Conservation (phyloP, 2,329 filamentous ascomycete genomes). For the Zopfia rhizophila region DNA sequence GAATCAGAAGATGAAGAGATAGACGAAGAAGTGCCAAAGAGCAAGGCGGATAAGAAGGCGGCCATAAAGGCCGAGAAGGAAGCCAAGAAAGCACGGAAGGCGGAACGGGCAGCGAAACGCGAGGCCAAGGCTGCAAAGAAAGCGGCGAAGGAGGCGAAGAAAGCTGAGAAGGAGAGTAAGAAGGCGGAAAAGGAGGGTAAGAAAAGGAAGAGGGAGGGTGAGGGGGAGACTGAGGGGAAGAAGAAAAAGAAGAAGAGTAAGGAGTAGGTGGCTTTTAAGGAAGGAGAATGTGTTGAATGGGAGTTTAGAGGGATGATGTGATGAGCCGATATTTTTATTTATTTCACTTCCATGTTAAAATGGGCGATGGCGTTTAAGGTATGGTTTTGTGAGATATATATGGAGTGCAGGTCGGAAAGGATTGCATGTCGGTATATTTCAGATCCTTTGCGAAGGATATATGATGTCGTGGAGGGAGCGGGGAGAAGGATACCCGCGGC, state of each 20-base stretch:
- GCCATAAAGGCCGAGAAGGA: conserved; percentile 55
- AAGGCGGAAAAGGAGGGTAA: conserved; percentile 66
- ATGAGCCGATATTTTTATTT: too few relatives aligned
- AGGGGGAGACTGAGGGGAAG: conserved; percentile 69
- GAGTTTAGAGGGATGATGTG: not conserved
- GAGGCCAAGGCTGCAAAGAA: conserved; percentile 64
- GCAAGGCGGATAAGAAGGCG: conserved; percentile 49
- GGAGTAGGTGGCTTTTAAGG: conserved; percentile 35
- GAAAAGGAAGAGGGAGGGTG: conserved; percentile 60
- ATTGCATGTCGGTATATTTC: too few relatives aligned
- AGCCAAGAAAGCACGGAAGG: conserved; percentile 57
- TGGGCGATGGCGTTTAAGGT: conserved; percentile 8
- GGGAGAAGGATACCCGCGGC: conserved; percentile 12
- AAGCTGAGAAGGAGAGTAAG: conserved; percentile 56
- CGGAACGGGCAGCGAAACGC: conserved; percentile 50
- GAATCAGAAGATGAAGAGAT: conserved; percentile 48
- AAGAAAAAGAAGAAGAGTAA: conserved; percentile 71
- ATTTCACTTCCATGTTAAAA: conserved; percentile 10
- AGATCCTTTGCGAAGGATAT: too few relatives aligned
- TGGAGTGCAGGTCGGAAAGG: too few relatives aligned
- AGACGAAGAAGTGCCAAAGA: conserved; percentile 27
- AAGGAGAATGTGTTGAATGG: not conserved
- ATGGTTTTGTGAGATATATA: too few relatives aligned
- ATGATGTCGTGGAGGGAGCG: not conserved
- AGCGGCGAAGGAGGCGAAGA: conserved; percentile 61